Percentiles rank a stretch among this genome's conserved stretches.
Evolutionary conservation across 441 rosid genomes (phyloP).

Genomic region (Eutrema salsugineum): DNA sequence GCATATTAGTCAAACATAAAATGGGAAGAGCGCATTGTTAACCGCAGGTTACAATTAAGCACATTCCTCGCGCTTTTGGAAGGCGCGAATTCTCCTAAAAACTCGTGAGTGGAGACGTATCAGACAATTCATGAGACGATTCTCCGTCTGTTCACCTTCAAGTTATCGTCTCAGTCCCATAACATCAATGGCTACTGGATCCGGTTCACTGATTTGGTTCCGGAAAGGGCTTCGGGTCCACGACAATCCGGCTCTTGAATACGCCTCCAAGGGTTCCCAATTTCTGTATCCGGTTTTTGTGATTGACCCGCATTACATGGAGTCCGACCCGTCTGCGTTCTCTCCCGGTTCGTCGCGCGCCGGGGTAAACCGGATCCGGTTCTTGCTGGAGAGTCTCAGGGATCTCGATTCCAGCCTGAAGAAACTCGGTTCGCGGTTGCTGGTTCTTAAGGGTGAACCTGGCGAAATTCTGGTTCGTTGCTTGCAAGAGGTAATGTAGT

Average conservation of each 20-base stretch:
- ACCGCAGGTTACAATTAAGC: neutral
- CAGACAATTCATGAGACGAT: constrained; percentile 18
- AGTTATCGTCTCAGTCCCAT: constrained; percentile 13
- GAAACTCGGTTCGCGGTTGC: constrained; percentile 73
- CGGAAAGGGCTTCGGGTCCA: constrained; percentile 90
- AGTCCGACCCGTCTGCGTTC: constrained; percentile 60
- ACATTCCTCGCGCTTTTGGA: neutral
- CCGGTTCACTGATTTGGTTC: constrained; percentile 81
- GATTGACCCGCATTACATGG: constrained; percentile 90
- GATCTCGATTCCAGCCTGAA: constrained; percentile 73
- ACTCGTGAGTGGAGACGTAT: neutral
- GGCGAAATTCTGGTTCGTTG: constrained; percentile 63
- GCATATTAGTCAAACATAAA: neutral
- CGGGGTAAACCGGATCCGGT: constrained; percentile 78
- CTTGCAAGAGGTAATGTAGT: constrained; percentile 55
- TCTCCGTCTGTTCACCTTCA: constrained; percentile 16
- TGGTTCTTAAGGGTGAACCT: constrained; percentile 78
- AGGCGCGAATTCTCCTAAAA: constrained; percentile 23
- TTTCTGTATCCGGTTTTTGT: constrained; percentile 81
- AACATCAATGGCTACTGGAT: constrained; percentile 45
- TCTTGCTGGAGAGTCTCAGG: constrained; percentile 81
- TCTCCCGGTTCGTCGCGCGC: constrained; percentile 80
- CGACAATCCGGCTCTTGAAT: constrained; percentile 86
- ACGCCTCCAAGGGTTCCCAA: constrained; percentile 49
- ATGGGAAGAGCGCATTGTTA: neutral